A percentile compares a stretch with the other conserved stretches of the same genome.
Conservation (phyloP, 1,139 yeast species). For the Hemisphaericaspora subhashii region DNA sequence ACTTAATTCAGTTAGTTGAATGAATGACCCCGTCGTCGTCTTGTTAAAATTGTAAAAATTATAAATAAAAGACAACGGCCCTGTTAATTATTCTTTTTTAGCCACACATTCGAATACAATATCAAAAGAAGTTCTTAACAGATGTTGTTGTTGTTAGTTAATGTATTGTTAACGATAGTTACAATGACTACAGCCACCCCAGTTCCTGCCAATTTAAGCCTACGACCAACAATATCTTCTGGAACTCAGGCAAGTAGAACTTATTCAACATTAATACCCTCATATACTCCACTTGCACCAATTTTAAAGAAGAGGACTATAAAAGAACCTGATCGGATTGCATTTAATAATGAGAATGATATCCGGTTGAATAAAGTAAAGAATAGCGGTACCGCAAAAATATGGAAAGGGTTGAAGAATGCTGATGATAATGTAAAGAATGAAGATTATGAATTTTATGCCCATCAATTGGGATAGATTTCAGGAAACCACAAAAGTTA, state of each 20-base stretch:
- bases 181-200: conserved; percentile 20
- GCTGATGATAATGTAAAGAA: neutral
- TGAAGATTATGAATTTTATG: conserved; percentile 1
- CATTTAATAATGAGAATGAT: conserved; percentile 19
- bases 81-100: too few species aligned
- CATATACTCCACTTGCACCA: conserved; percentile 20
- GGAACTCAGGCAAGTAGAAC: conserved; percentile 15
- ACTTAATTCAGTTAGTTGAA: neutral
- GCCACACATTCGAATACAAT: neutral
- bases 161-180: neutral
- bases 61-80: too few species aligned
- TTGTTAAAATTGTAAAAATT: too few species aligned
- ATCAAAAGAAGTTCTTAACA: neutral
- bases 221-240: conserved; percentile 17
- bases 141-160: neutral
- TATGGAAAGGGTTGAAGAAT: neutral
- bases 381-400: neutral
- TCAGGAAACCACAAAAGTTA: too few species aligned
- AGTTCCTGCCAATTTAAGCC: conserved; percentile 25
- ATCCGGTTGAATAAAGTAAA: neutral
- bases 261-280: conserved; percentile 20
- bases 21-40: too few species aligned
- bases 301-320: conserved; percentile 6
- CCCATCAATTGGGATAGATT: neutral
- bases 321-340: neutral